Evolutionary conservation across 192 early-diverging fungal species (phyloP), one percentile per base, ranked within the genome.

Genomic region (Podila verticillata): DNA sequence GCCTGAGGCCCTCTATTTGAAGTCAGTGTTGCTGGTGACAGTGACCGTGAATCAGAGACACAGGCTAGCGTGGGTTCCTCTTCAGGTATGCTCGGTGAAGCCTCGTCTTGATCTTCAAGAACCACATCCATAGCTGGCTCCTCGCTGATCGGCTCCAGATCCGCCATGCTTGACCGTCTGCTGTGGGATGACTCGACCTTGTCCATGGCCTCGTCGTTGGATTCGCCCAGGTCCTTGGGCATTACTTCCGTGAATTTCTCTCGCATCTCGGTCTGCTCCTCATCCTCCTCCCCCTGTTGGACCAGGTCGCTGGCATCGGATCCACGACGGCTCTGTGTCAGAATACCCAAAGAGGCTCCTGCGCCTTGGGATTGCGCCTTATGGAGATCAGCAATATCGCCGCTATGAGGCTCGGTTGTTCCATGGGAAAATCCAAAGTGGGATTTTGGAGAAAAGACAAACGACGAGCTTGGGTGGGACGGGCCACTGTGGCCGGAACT

Each of bases 181-280:
- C 51, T 26, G 51, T 26, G n/a, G 51, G 24, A 54, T 54, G 51
- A 12, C 24, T 54, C n/a, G 22, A 22, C 24, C 51, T 17, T 54
- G 22, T 54, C 51, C 51, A 54, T 54, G n/a, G 51, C 22, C 4
- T 54, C 10, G 51, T 26, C 24, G 24, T n/a, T 54, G n/a, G 51
- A 26, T 54, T 77, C 67, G n/a, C 74, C 74, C 8, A 77, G 35
- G 49, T 78, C 74, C 49, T 78, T 78, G 28, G 74, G 74, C 74
- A 78, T 78, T 35, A 70, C 65, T 48, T 78, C 74, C 29, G 74
- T 70, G 65, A 66, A 78, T 57, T 70, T 65, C 17, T 54, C 58
- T n/a, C 74, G 68, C 56, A 78, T 70, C 59, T 66, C 65, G 0
- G 20, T 36, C 19, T 70, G 56, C 8, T 63, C 64, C 2, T 61